Percentiles rank a stretch among this genome's conserved stretches.
phyloP scores from a whole-genome alignment of 164 flowering plant species.

The Platanus orientalis region DNA sequence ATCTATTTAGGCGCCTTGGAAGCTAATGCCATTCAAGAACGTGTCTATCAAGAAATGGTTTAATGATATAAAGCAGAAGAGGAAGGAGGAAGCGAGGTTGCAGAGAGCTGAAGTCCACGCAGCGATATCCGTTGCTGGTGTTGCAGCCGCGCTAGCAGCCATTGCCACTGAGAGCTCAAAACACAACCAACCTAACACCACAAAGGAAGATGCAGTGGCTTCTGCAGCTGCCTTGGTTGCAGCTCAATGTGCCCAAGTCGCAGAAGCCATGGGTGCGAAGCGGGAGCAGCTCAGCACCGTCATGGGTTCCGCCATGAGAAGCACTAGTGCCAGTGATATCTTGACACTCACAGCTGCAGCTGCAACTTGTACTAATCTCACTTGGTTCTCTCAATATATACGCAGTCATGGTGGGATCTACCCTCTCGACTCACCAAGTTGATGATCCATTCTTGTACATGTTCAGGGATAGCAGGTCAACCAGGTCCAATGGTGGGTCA shows the following conservation, averaged over 20 bases:
- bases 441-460: too few species aligned
- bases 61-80: slow-evolving; percentile 64
- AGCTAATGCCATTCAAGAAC: slow-evolving; percentile 48
- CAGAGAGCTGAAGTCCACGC: slow-evolving; percentile 87
- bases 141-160: slow-evolving; percentile 93
- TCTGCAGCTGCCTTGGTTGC: slow-evolving; percentile 94
- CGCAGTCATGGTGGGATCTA: too few species aligned
- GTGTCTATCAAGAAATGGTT: slow-evolving; percentile 77
- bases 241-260: slow-evolving; percentile 77
- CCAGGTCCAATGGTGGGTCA: too few species aligned
- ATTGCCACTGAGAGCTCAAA: slow-evolving; percentile 58
- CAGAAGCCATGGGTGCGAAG: slow-evolving; percentile 89
- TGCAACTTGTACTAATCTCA: slow-evolving; percentile 58
- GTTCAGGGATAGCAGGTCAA: too few species aligned
- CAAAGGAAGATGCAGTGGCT: slow-evolving; percentile 67
- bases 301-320: slow-evolving; percentile 66
- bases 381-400: background rate
- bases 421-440: too few species aligned
- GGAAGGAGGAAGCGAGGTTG: slow-evolving; percentile 70
- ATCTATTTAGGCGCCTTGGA: slow-evolving; percentile 50
- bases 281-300: slow-evolving; percentile 53
- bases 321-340: slow-evolving; percentile 60
- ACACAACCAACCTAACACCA: slow-evolving; percentile 18
- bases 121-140: slow-evolving; percentile 81
- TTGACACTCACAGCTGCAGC: slow-evolving; percentile 91